phyloP scores from a whole-genome alignment of 495 filamentous ascomycete species.

The Xylaria acuta region DNA sequence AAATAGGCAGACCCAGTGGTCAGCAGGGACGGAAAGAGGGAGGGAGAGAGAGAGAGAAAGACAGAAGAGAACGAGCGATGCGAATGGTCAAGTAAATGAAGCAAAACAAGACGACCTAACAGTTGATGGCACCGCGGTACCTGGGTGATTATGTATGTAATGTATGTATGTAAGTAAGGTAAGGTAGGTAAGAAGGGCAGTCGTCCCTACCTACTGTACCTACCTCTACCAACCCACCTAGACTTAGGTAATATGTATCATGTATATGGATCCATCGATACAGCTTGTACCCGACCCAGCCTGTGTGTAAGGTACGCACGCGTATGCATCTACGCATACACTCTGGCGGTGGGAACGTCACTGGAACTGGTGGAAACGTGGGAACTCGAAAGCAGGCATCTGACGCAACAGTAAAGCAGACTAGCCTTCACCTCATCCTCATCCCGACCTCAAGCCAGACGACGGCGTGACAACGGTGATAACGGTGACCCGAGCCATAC shows the following conservation, averaged over 20 bases:
- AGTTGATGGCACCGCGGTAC: neutral
- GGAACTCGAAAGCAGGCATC: conserved; percentile 1
- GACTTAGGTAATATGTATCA: neutral
- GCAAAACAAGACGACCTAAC: neutral
- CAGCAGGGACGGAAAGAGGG: neutral
- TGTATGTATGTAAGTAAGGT: neutral
- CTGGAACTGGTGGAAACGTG: neutral
- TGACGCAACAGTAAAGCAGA: conserved; percentile 9
- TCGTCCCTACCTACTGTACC: neutral
- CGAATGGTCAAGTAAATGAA: neutral
- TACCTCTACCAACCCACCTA: too few relatives aligned
- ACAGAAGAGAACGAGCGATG: conserved; percentile 1
- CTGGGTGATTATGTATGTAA: neutral
- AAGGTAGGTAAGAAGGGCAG: too few relatives aligned
- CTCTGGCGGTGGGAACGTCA: neutral
- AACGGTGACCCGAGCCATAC: neutral
- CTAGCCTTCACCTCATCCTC: neutral
- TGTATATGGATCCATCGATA: neutral
- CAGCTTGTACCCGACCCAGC: too few relatives aligned
- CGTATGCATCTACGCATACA: conserved; percentile 1
- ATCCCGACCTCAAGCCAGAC: neutral
- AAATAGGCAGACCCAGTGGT: neutral
- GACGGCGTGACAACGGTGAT: conserved; percentile 2
- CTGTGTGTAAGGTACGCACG: neutral
- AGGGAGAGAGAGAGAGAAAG: neutral